Evolutionary conservation across 164 flowering plant genomes (phyloP).

Genomic region (Magnolia kwangsiensis): DNA sequence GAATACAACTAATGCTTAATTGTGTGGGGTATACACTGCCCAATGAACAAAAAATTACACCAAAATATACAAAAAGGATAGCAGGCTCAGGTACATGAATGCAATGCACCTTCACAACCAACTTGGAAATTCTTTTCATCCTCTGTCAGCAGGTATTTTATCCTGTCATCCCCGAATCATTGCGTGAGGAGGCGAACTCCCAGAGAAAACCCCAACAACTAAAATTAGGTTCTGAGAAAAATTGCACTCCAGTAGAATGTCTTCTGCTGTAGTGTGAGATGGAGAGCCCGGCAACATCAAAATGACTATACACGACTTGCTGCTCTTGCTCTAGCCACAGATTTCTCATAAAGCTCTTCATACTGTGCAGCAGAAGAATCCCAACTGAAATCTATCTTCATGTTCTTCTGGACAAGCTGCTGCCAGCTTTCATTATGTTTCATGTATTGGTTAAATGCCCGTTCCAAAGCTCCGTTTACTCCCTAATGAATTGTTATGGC

Average conservation of each 20-base stretch:
- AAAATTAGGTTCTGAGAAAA: neutral
- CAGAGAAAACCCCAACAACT: neutral
- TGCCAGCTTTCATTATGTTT: conserved; percentile 55
- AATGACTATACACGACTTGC: conserved; percentile 6
- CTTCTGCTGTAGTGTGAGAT: neutral
- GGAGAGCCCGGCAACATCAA: neutral
- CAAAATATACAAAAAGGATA: neutral
- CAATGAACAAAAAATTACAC: conserved; percentile 6
- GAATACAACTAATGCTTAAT: neutral
- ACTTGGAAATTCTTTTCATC: neutral
- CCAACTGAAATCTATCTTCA: conserved; percentile 91
- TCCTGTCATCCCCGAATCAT: neutral
- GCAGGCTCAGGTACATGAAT: neutral
- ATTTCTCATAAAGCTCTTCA: conserved; percentile 70
- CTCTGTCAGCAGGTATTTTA: neutral
- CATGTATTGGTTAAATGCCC: conserved; percentile 65
- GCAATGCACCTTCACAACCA: neutral
- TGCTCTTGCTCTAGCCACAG: conserved; percentile 79
- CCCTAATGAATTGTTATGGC: conserved; percentile 39
- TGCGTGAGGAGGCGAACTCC: neutral
- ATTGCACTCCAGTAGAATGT: neutral
- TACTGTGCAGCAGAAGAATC: conserved; percentile 74
- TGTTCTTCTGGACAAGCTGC: conserved; percentile 71
- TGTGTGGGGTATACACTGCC: conserved; percentile 1
- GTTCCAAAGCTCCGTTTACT: conserved; percentile 66